Base-by-base conservation (phyloP, 2,329 filamentous ascomycete genomes). In the Pseudocercospora ulei region DNA sequence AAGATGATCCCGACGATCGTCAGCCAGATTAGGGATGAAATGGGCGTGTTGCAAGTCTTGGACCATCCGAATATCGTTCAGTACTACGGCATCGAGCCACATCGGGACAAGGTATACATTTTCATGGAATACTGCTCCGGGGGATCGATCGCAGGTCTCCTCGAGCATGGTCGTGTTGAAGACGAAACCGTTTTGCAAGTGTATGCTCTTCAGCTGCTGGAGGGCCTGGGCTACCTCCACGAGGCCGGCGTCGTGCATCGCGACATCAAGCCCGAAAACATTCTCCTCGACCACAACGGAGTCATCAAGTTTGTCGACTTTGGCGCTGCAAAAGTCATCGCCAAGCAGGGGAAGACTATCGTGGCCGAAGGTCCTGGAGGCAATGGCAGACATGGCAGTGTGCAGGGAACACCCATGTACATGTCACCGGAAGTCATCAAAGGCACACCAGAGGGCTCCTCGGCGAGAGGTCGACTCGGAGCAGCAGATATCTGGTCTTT, bases 101-200 rank as follows among this genome's bases (percentile, higher is more conserved):
- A 98, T 63, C 77, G 90, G 47, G 90, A 98, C 69, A 90, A 94
- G 58, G 90, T 98, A n/a, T 98, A 96, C 63, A 95, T 98, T 51
- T 98, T 98, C 61, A 98, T 98, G 90, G 90, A 98, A 62, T 96
- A 93, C 63, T 98, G 90, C 62, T 92, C 86, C 3, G 88, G 90
- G 35, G 90, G 90, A 12, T 96, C 88, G 9, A 70, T 98, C 33
- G 87, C 90, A 26, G 82, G 76, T 35, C 67, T 98, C 36, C 70
- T 98, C 26, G 90, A 98, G 61, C 88, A 98, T 57, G 90, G 90
- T 7, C 82, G 90, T 25, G 95, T 98, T 48, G 90, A 95, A 65
- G 92, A 96, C 57, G 90, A 98, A 61, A 90, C 87, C 39, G 87
- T 96, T 46, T 88, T 94, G 46, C 92, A 92, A 77, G 88, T 96